Evolutionary conservation across 257 asterid species (phyloP).

Genomic region (Gentiana dahurica): DNA sequence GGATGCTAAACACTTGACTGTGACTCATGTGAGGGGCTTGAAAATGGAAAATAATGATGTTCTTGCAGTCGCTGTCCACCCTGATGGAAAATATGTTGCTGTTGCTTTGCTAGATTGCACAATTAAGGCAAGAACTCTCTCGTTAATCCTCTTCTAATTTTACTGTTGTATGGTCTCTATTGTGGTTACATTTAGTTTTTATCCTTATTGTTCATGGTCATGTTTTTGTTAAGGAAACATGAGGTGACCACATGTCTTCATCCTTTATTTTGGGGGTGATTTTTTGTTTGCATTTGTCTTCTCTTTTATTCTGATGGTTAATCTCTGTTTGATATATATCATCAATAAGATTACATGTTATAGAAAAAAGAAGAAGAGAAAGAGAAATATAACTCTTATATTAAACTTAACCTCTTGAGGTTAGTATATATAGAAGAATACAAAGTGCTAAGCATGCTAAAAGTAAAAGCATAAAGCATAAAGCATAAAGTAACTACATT

Average conservation of each 20-base stretch:
- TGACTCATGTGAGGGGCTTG: slow-evolving; percentile 55
- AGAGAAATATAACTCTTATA: too few relatives aligned
- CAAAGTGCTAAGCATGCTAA: too few relatives aligned
- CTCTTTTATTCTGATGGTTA: too few relatives aligned
- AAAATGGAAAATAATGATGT: slow-evolving; percentile 74
- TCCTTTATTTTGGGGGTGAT: too few relatives aligned
- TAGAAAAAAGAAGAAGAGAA: too few relatives aligned
- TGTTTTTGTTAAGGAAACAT: neutral
- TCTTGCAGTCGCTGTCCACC: slow-evolving; percentile 71
- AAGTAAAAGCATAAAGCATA: too few relatives aligned
- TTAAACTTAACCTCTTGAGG: too few relatives aligned
- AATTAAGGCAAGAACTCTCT: slow-evolving; percentile 47
- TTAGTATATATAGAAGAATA: too few relatives aligned
- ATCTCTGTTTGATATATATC: too few relatives aligned
- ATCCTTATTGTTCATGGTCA: neutral
- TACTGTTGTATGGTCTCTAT: slow-evolving; percentile 4
- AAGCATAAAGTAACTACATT: too few relatives aligned
- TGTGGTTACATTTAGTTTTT: neutral
- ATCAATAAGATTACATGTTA: too few relatives aligned
- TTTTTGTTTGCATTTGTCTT: neutral
- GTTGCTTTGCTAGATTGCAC: slow-evolving; percentile 73
- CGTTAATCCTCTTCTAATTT: slow-evolving; percentile 2
- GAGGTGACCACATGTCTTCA: too few relatives aligned
- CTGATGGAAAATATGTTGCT: slow-evolving; percentile 78
- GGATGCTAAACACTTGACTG: slow-evolving; percentile 52